Evolutionary conservation across 495 filamentous ascomycete genomes (phyloP), one percentile per base, ranked within the genome.

Genomic region (Mycothermus thermophilus): DNA sequence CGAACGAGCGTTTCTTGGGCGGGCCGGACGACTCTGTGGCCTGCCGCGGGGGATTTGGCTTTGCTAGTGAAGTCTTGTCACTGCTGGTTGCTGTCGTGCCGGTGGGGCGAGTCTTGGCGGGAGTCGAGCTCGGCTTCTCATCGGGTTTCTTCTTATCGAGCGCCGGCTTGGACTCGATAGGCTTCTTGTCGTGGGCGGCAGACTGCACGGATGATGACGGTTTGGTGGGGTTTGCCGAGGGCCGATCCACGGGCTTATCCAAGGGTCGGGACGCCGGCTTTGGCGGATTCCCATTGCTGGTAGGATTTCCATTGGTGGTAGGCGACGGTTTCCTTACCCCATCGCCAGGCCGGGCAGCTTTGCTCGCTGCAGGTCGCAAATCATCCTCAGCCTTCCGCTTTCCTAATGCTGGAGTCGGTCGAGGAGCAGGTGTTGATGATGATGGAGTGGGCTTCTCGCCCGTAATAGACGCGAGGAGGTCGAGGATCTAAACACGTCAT

Each of bases 1-100:
- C 66, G 47, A 62, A 85, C 1, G 75, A 76, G 1, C 75, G 66
- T 41, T 77, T 79, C 47, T 77, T 78, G 9, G 66, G 70, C n/a
- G 64, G 46, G 25, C 44, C 54, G 4, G 59, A 53, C 13, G 49
- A 48, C 1, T 50, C 20, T 8, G 39, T 35, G 14, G 42, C 11
- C 5, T 47, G 45, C 1, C 45, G 41, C n/a, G 23, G 44, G 16
- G 25, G 23, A 10, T 41, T 23, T 2, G 51, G 41, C 12, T 42
- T 30, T 7, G 51, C 37, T 14, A 44, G 31, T 22, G 43, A n/a
- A 10, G 46, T 26, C 25, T 41, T 46, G 16, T 14, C 32, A 1
- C 27, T 40, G 15, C 32, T 36, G 17, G 35, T 4, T 19, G 30
- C 10, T 3, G 30, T 26, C 3, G 21, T 30, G 3, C 9, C 31